Evolutionary conservation across 2,329 filamentous ascomycete species (phyloP), one percentile per base, ranked within the genome.

Genomic region (Botrytis deweyae): DNA sequence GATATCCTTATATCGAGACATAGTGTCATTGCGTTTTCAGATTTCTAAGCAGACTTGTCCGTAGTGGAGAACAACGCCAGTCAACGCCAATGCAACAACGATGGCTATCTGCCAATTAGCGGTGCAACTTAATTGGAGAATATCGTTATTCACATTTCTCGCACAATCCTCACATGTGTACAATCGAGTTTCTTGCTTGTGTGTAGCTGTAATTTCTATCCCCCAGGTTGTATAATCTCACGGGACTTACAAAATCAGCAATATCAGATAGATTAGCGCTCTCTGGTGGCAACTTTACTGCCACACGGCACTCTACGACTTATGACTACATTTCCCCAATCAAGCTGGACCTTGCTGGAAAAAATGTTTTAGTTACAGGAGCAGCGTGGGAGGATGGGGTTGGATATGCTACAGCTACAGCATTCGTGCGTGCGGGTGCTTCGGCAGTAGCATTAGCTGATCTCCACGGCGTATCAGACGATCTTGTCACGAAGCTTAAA

Each of bases 341-440:
- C 9, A 73, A 55, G 40, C 64, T 68, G 1, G 46, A 55, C 64
- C 38, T 69, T 29, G n/a, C 63, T 33, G 71, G 49, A 22, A 55
- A 59, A 14, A 29, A 44, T 49, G 64, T 46, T 52, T n/a, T 73
- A 36, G 46, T 73, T 20, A 69, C 64, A 42, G 71, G 71, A 4
- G 71, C 71, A 33, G 65, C 71, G 8, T 71, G 69, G 69, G 33
- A 71, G 58, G 36, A 73, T 22, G 71, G 71, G 29, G 46, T 73
- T n/a, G 71, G 71, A 42, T 68, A 68, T 58, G 63, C 42, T 25
- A 73, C 71, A 18, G 71, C 71, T 66, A 69, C 38, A 52, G 46
- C 64, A 9, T 73, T 59, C 38, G 64, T 33, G n/a, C 64, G 64
- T 46, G 71, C 71, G n/a, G 64, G 64, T 38, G 71, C 64, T 44